Evolutionary conservation across 352 stramenopile genomes (phyloP).

Genomic region (Halophytophthora polymorphica): DNA sequence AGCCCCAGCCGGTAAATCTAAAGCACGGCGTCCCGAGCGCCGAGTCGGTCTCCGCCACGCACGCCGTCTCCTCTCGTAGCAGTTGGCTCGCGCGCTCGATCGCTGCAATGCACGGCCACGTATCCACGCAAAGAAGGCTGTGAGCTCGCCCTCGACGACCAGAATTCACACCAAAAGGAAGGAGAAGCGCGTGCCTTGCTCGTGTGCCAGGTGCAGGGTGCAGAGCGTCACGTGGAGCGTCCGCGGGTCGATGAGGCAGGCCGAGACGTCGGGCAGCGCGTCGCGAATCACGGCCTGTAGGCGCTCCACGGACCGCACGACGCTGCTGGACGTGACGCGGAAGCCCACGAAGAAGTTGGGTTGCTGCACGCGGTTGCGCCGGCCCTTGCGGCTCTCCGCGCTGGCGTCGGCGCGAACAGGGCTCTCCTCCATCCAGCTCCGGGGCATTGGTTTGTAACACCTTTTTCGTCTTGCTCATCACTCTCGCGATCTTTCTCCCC

Average conservation of each 20-base stretch:
- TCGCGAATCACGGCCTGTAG: conserved; percentile 29
- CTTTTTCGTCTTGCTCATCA: too few relatives aligned
- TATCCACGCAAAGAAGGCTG: too few relatives aligned
- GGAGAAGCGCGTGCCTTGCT: conserved; percentile 25
- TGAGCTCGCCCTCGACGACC: too few relatives aligned
- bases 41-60: conserved; percentile 9
- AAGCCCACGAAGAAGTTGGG: conserved; percentile 57
- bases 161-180: not conserved
- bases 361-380: too few relatives aligned
- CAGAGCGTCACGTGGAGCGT: conserved; percentile 53
- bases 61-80: conserved; percentile 10
- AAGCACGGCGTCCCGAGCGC: conserved; percentile 9
- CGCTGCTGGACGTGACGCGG: conserved; percentile 17
- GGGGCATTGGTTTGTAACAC: too few relatives aligned
- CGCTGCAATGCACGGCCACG: too few relatives aligned
- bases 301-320: conserved; percentile 17
- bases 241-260: conserved; percentile 33
- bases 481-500: too few relatives aligned
- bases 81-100: conserved; percentile 23
- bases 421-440: too few relatives aligned
- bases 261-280: conserved; percentile 18
- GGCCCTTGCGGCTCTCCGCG: too few relatives aligned
- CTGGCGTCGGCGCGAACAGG: too few relatives aligned
- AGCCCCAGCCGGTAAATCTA: conserved; percentile 26
- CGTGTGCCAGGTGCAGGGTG: conserved; percentile 27